Conservation (phyloP, 78 protist species). For the Monosiga brevicollis region DNA sequence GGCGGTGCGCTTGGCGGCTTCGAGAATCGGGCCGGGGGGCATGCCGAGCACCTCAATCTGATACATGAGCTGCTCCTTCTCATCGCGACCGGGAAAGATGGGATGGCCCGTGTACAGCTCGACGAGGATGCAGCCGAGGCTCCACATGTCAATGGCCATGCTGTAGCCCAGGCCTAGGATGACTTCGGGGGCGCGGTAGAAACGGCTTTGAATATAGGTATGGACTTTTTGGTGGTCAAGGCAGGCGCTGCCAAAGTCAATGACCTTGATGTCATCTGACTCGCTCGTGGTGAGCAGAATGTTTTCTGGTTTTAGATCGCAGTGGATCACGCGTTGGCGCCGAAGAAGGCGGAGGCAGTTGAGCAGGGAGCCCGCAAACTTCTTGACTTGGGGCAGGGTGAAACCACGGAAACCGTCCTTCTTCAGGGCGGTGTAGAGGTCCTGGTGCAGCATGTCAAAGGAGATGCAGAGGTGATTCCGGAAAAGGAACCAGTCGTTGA, state of each 20-base stretch:
- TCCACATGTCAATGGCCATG: slow-evolving; percentile 95
- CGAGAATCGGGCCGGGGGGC: slow-evolving; percentile 61
- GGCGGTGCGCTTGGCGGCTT: slow-evolving; percentile 20
- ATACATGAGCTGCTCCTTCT: slow-evolving; percentile 61
- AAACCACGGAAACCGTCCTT: slow-evolving; percentile 57
- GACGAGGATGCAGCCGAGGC: slow-evolving; percentile 91
- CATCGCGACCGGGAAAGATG: slow-evolving; percentile 85
- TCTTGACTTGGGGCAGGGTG: slow-evolving; percentile 6
- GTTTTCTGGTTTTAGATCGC: slow-evolving; percentile 97
- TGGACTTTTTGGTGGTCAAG: slow-evolving; percentile 65
- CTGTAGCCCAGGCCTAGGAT: slow-evolving; percentile 66
- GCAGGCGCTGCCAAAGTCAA: slow-evolving; percentile 88
- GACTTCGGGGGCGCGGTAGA: slow-evolving; percentile 78
- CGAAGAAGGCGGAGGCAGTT: slow-evolving; percentile 55
- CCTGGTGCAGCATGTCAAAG: slow-evolving; percentile 64
- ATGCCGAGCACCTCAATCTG: slow-evolving; percentile 56
- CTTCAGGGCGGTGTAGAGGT: slow-evolving; percentile 78
- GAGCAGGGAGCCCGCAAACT: slow-evolving; percentile 77
- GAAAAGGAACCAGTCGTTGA: slow-evolving; percentile 52
- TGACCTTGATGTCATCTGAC: slow-evolving; percentile 59
- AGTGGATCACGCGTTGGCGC: slow-evolving; percentile 76
- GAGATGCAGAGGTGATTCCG: slow-evolving; percentile 76
- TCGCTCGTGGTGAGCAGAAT: slow-evolving; percentile 72
- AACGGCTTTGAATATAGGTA: slow-evolving; percentile 68
- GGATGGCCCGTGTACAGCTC: slow-evolving; percentile 89